A percentile compares a stretch with the other conserved stretches of the same genome.
Conservation (phyloP, 352 stramenopile genomes). For the Blastocystis sp. region DNA sequence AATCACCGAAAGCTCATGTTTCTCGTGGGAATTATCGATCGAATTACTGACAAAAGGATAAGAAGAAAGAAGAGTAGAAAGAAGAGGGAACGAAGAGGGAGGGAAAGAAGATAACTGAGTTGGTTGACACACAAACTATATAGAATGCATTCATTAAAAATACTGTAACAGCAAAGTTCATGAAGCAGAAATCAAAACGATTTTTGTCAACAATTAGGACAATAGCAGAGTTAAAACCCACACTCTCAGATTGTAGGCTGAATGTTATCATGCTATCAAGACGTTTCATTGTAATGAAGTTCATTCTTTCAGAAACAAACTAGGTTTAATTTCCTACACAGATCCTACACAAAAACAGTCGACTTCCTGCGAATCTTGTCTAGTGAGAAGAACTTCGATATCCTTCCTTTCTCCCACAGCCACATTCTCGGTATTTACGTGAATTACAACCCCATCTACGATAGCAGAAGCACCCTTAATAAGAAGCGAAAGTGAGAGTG, state of each 20-base stretch:
- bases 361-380: not conserved
- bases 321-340: not conserved
- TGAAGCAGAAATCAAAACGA: conserved; percentile 27
- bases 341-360: not conserved
- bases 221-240: conserved; percentile 21
- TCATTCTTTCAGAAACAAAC: not conserved
- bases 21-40: not conserved
- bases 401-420: not conserved
- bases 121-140: conserved; percentile 20
- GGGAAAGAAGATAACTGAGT: not conserved
- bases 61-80: not conserved
- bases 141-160: not conserved
- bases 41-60: not conserved
- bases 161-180: conserved; percentile 29
- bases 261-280: not conserved
- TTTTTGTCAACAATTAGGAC: not conserved
- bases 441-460: conserved; percentile 19
- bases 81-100: not conserved
- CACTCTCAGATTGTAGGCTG: not conserved
- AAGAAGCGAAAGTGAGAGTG: conserved; percentile 26
- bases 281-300: not conserved
- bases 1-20: not conserved
- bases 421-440: not conserved
- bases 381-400: not conserved
- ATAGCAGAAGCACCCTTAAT: conserved; percentile 6